Evolutionary conservation across 73 alveolate genomes (phyloP).

Genomic region (Urostyla sp.): DNA sequence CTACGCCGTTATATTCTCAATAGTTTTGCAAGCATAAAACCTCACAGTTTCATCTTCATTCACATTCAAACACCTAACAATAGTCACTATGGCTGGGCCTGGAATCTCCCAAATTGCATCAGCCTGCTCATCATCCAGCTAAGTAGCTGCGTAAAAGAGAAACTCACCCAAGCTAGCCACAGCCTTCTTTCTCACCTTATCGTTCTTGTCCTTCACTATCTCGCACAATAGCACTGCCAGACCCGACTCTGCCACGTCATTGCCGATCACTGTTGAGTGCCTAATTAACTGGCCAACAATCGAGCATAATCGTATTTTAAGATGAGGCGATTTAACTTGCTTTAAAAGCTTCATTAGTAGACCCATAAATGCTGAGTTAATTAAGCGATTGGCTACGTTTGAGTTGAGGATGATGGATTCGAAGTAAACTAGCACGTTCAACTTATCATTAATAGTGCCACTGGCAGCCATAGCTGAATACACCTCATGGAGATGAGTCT

Average conservation of each 20-base stretch:
- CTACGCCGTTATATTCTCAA: conserved; percentile 90
- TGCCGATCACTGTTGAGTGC: conserved; percentile 96
- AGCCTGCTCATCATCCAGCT: conserved; percentile 92
- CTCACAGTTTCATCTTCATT: conserved; percentile 92
- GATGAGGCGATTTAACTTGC: conserved; percentile 82
- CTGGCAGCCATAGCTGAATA: conserved; percentile 82
- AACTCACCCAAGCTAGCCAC: conserved; percentile 96
- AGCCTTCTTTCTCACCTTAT: conserved; percentile 80
- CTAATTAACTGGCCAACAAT: conserved; percentile 92
- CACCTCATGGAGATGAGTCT: conserved; percentile 86
- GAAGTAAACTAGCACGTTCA: conserved; percentile 91
- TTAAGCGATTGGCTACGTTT: conserved; percentile 92
- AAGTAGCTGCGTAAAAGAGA: conserved; percentile 95
- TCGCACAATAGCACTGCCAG: conserved; percentile 65
- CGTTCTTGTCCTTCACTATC: conserved; percentile 52
- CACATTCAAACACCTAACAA: conserved; percentile 74
- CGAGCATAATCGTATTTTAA: conserved; percentile 91
- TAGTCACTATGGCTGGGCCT: conserved; percentile 64
- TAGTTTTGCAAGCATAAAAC: conserved; percentile 92
- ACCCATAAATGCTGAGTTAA: conserved; percentile 89
- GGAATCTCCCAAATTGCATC: conserved; percentile 90
- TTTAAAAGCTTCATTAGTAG: conserved; percentile 88
- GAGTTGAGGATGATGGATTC: conserved; percentile 92
- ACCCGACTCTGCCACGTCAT: conserved; percentile 86
- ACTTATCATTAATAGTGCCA: conserved; percentile 82